A percentile compares a stretch with the other conserved stretches of the same genome.
These are phyloP conservation scores for Kodamaea hsintzibuensis DNA, from an alignment of 805 yeast species.

Conservation along the genomic window DNA sequence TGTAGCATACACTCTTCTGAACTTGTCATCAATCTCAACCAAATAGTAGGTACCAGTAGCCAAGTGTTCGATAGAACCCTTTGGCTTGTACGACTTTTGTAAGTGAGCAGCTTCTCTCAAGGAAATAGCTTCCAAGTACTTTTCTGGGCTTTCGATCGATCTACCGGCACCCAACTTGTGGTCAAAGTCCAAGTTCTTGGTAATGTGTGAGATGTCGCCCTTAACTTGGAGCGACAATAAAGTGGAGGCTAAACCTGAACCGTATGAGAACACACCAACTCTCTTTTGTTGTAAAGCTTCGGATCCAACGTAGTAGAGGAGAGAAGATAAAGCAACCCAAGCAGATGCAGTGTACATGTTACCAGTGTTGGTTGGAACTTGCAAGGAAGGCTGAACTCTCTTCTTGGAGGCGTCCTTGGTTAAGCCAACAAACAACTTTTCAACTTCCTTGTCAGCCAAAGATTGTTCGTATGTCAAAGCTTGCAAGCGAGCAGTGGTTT, in stretches of 20 bases:
- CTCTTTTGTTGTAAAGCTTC: constrained; percentile 79
- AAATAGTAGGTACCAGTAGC: constrained; percentile 81
- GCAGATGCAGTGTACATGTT: constrained; percentile 97
- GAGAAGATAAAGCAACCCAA: constrained; percentile 82
- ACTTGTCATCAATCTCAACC: constrained; percentile 80
- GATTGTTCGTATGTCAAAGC: constrained; percentile 71
- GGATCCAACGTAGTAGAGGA: constrained; percentile 71
- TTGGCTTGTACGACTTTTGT: constrained; percentile 75
- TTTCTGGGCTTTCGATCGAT: constrained; percentile 65
- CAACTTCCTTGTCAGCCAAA: constrained; percentile 75
- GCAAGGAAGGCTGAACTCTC: constrained; percentile 77
- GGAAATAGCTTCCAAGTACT: constrained; percentile 77
- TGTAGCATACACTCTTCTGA: constrained; percentile 75
- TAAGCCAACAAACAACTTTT: constrained; percentile 78
- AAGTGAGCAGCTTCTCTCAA: constrained; percentile 90
- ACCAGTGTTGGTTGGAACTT: constrained; percentile 94
- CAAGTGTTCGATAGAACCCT: constrained; percentile 73
- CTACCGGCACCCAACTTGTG: constrained; percentile 65
- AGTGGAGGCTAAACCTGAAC: constrained; percentile 95
- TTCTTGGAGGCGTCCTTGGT: constrained; percentile 68
- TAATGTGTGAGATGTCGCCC: constrained; percentile 76
- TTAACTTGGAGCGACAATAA: constrained; percentile 75
- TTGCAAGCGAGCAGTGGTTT: constrained; percentile 54
- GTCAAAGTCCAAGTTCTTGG: constrained; percentile 64
- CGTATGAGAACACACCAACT: constrained; percentile 92